phyloP scores from a whole-genome alignment of 106 monocot genomes.

The Ottelia alismoides region DNA sequence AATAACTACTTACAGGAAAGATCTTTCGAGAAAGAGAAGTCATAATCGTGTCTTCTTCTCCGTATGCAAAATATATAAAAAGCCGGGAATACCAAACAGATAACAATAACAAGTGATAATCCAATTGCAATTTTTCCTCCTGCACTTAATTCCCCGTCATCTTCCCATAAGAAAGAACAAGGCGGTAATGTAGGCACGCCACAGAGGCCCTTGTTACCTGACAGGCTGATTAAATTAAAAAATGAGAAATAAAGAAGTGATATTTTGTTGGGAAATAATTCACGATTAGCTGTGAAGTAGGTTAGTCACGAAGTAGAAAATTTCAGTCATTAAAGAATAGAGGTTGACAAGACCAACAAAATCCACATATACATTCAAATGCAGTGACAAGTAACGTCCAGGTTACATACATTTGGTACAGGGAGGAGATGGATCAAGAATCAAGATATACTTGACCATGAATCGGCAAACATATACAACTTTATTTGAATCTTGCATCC shows the following conservation, averaged over 20 bases:
- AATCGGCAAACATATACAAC: too few relatives aligned
- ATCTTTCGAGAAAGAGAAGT: slow-evolving; percentile 77
- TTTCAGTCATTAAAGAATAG: too few relatives aligned
- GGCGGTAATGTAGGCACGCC: slow-evolving; percentile 79
- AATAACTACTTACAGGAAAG: slow-evolving; percentile 77
- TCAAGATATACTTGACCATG: too few relatives aligned
- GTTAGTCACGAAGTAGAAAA: too few relatives aligned
- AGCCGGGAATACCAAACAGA: slow-evolving; percentile 24
- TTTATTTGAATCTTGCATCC: too few relatives aligned
- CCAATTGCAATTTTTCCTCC: slow-evolving; percentile 65
- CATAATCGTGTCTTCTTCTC: slow-evolving; percentile 66
- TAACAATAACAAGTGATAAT: slow-evolving; percentile 36
- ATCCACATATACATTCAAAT: neutral
- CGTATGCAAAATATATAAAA: slow-evolving; percentile 45
- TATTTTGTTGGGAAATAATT: neutral
- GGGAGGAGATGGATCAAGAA: too few relatives aligned
- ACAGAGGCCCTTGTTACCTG: slow-evolving; percentile 80
- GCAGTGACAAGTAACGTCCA: too few relatives aligned
- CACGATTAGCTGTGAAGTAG: neutral
- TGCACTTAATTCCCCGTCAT: slow-evolving; percentile 37
- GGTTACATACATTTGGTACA: too few relatives aligned
- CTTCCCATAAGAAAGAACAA: slow-evolving; percentile 81
- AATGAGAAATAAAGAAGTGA: neutral
- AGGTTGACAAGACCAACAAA: neutral
- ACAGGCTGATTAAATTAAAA: slow-evolving; percentile 32